Base-by-base conservation (phyloP, 108 stramenopile species). In the Cyclostephanos tholiformis region DNA sequence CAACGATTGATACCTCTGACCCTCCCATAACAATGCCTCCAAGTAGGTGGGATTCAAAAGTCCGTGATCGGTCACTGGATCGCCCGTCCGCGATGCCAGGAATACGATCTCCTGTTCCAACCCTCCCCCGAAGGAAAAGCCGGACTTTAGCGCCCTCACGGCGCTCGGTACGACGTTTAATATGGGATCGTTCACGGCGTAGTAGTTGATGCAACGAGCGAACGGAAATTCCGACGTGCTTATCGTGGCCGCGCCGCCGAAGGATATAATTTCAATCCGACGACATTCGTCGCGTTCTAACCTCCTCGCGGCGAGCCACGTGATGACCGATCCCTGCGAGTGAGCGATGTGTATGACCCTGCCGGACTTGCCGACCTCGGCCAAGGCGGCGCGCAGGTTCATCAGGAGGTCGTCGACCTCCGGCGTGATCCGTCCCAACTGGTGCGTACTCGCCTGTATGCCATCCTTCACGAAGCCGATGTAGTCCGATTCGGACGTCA, bases 161-260 rank as follows among this genome's bases (percentile, higher is more conserved):
- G 92, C 95, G 27, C 61, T 66, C 1, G 95, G 94, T 6, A 90
- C 91, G 0, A 95, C 74, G 61, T 86, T 86, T 32, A 96, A 66
- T 55, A 96, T 77, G 11, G 95, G 95, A 81, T 96, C 95, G 67
- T 96, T 96, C 38, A 94, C 84, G 2, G 91, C 79, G 66, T 96
- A 96, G 44, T 96, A 96, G 63, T 96, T 96, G 51, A 96, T 81
- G 49, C 91, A 91, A 65, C 95, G 76, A 12, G 74, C 66, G 80
- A 94, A 94, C 9, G 92, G 92, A 26, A 88, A 90, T 63, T 85
- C 82, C 2, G 83, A 75, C 27, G 89, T 90, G 6, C 51, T 70
- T 20, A 86, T 84, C 14, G 91, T 74, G 2, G 88, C 89, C 2
- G 87, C 92, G 17, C 88, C 89, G 32, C 86, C 91, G 78, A 91